These are phyloP conservation scores for Durio zibethinus DNA, from an alignment of 345 rosid genomes.

Conservation along the genomic window DNA sequence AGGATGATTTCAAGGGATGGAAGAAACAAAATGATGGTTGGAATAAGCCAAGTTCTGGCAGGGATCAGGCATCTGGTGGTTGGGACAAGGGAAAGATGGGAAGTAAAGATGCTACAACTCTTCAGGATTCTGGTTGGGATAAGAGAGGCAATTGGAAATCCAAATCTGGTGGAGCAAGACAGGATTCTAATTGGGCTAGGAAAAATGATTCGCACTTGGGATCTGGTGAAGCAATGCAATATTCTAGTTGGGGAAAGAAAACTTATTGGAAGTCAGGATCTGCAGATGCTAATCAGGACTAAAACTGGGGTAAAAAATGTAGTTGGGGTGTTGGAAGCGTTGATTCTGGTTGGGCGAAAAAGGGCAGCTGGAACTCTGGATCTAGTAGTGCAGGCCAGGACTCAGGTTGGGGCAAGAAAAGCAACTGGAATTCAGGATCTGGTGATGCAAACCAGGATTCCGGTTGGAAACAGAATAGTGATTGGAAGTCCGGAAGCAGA, in stretches of 20 bases:
- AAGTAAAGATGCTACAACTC: background rate
- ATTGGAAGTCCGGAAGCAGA: conserved; percentile 9
- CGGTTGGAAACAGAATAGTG: conserved; percentile 1
- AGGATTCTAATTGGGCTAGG: conserved; percentile 34
- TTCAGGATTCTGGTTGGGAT: conserved; percentile 22
- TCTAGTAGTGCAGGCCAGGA: conserved; percentile 14
- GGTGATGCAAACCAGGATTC: conserved; percentile 9
- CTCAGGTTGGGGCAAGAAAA: conserved; percentile 15
- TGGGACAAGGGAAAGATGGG: background rate
- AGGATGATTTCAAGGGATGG: no score
- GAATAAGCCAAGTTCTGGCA: conserved; percentile 1
- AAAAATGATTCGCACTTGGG: conserved; percentile 7
- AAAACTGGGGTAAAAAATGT: conserved; percentile 20
- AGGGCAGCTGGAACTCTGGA: conserved; percentile 3
- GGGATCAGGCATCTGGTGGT: conserved; percentile 18
- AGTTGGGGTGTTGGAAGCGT: conserved; percentile 11
- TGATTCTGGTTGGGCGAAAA: conserved; percentile 30
- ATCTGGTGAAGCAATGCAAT: conserved; percentile 3
- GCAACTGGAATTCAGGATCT: conserved; percentile 5
- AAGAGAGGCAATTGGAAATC: conserved; percentile 21
- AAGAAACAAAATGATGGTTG: background rate
- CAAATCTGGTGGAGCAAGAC: conserved; percentile 1
- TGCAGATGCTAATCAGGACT: conserved; percentile 5
- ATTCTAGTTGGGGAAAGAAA: conserved; percentile 36
- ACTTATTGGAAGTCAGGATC: conserved; percentile 20